Percentiles rank a stretch among this genome's conserved stretches.
Evolutionary conservation across 2,329 filamentous ascomycete genomes (phyloP).

Genomic region (Colletotrichum filicis): DNA sequence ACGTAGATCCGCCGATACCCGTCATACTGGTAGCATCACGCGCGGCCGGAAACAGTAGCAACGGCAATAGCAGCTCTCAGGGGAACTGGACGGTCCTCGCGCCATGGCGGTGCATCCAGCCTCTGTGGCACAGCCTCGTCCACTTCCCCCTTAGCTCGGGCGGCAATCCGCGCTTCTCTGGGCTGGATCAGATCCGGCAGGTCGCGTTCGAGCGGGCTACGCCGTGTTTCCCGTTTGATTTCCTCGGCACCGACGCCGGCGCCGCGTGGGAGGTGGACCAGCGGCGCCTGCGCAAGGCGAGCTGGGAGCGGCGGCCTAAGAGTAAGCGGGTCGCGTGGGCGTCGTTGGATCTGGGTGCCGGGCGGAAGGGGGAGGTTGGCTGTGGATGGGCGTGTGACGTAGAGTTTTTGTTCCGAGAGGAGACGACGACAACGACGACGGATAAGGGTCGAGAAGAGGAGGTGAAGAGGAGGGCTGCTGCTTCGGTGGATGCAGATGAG

Average conservation of each 20-base stretch:
- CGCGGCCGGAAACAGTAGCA: conserved; percentile 41
- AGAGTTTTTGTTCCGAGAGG: conserved; percentile 70
- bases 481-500: neutral
- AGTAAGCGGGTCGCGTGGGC: conserved; percentile 83
- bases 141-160: conserved; percentile 84
- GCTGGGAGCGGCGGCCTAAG: conserved; percentile 83
- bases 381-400: conserved; percentile 87
- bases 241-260: conserved; percentile 81
- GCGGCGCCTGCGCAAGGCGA: conserved; percentile 65
- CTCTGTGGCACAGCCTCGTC: conserved; percentile 88
- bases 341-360: conserved; percentile 77
- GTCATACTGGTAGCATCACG: conserved; percentile 75
- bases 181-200: conserved; percentile 82
- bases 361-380: conserved; percentile 84
- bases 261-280: conserved; percentile 80
- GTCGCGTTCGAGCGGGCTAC: conserved; percentile 81
- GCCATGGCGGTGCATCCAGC: conserved; percentile 89
- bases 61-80: conserved; percentile 58
- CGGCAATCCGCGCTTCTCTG: conserved; percentile 84
- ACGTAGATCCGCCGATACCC: conserved; percentile 81
- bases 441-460: neutral
- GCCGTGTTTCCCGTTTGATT: conserved; percentile 90
- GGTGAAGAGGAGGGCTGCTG: neutral
- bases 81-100: conserved; percentile 86
- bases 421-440: neutral